phyloP scores from a whole-genome alignment of 2,329 filamentous ascomycete species.

The Venturia aucupariae region DNA sequence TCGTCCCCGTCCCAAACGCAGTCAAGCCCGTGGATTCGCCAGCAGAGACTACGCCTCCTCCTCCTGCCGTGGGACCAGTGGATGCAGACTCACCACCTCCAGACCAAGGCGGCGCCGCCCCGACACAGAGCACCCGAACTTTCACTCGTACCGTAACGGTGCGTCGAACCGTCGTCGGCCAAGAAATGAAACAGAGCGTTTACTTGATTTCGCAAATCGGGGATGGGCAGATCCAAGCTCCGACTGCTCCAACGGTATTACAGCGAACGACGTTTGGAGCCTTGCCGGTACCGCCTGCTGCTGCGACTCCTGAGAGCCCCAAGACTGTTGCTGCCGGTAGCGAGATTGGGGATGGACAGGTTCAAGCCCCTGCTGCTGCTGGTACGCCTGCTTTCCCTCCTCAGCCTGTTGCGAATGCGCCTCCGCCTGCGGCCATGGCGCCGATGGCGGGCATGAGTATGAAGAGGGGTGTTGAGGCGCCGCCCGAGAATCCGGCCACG shows the following conservation, averaged over 20 bases:
- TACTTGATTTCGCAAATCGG: conserved; percentile 14
- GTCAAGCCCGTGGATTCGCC: neutral
- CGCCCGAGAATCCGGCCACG: neutral
- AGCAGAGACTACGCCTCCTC: neutral
- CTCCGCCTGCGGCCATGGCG: neutral
- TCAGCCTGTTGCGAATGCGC: neutral
- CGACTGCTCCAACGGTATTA: neutral
- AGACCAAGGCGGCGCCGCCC: neutral
- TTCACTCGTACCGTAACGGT: neutral
- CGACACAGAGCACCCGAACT: neutral
- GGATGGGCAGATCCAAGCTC: conserved; percentile 17
- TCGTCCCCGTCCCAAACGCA: neutral
- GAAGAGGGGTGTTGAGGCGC: neutral
- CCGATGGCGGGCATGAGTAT: neutral
- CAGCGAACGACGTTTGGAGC: neutral
- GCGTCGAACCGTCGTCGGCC: neutral
- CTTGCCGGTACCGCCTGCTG: neutral
- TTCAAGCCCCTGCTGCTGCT: conserved; percentile 12
- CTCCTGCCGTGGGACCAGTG: neutral
- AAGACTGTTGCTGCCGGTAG: conserved; percentile 2
- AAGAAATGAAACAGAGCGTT: neutral
- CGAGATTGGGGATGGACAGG: conserved; percentile 16
- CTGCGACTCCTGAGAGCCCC: neutral
- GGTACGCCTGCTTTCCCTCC: neutral
- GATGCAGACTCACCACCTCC: neutral